Conservation (phyloP, 23 red algal genomes). For the Gracilaria caudata region DNA sequence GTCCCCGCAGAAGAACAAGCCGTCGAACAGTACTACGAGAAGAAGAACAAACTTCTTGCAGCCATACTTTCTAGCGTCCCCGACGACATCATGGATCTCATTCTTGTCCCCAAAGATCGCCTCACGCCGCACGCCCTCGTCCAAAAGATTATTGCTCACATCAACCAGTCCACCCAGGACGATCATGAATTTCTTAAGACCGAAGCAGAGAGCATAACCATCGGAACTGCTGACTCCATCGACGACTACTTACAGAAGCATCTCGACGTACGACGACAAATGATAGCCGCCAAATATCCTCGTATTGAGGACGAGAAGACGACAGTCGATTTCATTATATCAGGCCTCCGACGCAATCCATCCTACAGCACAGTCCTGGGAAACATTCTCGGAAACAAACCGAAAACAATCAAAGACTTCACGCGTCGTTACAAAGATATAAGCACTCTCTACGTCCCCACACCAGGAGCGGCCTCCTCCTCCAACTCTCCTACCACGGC, state of each 20-base stretch:
- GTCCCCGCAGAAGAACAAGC: not conserved
- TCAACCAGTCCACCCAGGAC: not conserved
- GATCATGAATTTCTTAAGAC: not conserved
- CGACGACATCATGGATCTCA: not conserved
- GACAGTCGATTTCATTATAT: not conserved
- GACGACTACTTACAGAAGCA: not conserved
- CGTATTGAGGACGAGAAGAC: not conserved
- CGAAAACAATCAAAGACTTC: not conserved
- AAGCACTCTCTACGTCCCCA: not conserved
- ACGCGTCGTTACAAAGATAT: not conserved
- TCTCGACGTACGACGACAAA: not conserved
- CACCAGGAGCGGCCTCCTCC: not conserved
- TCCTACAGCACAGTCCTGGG: not conserved
- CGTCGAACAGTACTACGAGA: not conserved
- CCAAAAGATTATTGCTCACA: not conserved
- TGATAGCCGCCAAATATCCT: not conserved
- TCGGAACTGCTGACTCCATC: not conserved
- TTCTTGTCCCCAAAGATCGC: not conserved
- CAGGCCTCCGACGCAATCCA: not conserved
- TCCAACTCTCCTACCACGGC: not conserved
- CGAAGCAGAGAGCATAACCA: not conserved
- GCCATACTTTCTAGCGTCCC: not conserved
- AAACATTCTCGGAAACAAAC: not conserved
- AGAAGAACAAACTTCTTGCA: not conserved
- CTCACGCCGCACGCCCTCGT: not conserved